Percentiles rank a stretch among this genome's conserved stretches.
phyloP scores from a whole-genome alignment of 2,329 filamentous ascomycete genomes.

The Lachnellula subtilissima region DNA sequence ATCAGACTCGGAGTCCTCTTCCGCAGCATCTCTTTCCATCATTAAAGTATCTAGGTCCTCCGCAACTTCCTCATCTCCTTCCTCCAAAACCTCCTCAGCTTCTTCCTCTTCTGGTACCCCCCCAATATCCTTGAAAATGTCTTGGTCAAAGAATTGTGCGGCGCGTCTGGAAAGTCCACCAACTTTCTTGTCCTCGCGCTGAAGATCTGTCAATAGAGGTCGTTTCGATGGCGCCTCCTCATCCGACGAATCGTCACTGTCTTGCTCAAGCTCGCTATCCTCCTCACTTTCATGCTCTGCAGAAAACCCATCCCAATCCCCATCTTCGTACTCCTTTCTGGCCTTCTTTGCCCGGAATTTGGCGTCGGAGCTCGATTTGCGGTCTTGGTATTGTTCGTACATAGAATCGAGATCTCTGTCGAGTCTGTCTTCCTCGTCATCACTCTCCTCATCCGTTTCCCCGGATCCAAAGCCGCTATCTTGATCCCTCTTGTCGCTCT shows the following conservation, averaged over 20 bases:
- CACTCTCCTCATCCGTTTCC: constrained; percentile 58
- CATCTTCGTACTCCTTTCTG: constrained; percentile 73
- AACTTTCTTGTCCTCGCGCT: constrained; percentile 44
- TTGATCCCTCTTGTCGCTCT: constrained; percentile 53
- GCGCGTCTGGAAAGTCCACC: constrained; percentile 77
- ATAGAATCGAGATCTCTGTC: constrained; percentile 81
- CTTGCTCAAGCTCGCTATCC: constrained; percentile 53
- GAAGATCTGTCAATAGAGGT: constrained; percentile 58
- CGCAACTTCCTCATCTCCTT: constrained; percentile 39
- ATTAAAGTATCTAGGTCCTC: constrained; percentile 33
- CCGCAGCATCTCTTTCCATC: constrained; percentile 32
- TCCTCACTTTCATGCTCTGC: constrained; percentile 55
- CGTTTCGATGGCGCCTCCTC: constrained; percentile 42
- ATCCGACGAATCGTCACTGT: constrained; percentile 58
- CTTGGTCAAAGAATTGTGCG: constrained; percentile 86
- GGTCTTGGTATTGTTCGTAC: constrained; percentile 81
- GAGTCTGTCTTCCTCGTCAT: constrained; percentile 75
- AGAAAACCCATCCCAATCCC: constrained; percentile 90
- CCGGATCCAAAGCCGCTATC: constrained; percentile 55
- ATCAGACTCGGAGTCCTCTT: constrained; percentile 26
- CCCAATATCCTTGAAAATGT: constrained; percentile 83
- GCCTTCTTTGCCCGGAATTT: constrained; percentile 90
- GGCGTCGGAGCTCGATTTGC: constrained; percentile 72
- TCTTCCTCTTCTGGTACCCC: constrained; percentile 56
- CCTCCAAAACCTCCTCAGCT: constrained; percentile 33